These are phyloP conservation scores for Carex cristatella DNA, from an alignment of 176 grass and related monocot species.

Conservation along the genomic window DNA sequence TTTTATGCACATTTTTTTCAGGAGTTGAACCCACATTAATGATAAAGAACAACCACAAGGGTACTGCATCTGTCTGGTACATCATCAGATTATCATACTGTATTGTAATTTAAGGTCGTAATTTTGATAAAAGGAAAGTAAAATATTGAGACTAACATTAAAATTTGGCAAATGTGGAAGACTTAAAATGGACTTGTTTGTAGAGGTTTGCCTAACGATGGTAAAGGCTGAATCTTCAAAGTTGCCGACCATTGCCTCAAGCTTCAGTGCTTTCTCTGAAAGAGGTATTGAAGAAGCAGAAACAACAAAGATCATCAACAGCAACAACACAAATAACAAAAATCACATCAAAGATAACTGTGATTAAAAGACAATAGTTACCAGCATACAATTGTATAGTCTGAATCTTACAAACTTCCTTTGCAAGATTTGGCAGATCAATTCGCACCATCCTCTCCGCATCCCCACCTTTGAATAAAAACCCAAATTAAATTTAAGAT, in stretches of 20 bases:
- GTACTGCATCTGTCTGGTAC: neutral
- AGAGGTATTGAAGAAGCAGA: neutral
- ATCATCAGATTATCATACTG: neutral
- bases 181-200: conserved; percentile 35
- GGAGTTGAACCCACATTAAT: neutral
- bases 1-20: neutral
- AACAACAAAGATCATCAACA: neutral
- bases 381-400: conserved; percentile 15
- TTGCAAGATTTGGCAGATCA: conserved; percentile 8
- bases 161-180: conserved; percentile 27
- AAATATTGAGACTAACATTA: conserved; percentile 24
- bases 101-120: neutral
- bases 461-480: neutral
- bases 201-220: conserved; percentile 50
- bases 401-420: conserved; percentile 14
- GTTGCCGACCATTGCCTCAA: conserved; percentile 93
- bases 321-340: neutral
- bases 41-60: neutral
- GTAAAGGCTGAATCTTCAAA: conserved; percentile 80
- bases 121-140: neutral
- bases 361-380: neutral
- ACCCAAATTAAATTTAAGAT: neutral
- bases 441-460: neutral
- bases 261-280: conserved; percentile 83
- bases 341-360: neutral